phyloP scores from a whole-genome alignment of 441 rosid genomes.

The Sinapis alba region DNA sequence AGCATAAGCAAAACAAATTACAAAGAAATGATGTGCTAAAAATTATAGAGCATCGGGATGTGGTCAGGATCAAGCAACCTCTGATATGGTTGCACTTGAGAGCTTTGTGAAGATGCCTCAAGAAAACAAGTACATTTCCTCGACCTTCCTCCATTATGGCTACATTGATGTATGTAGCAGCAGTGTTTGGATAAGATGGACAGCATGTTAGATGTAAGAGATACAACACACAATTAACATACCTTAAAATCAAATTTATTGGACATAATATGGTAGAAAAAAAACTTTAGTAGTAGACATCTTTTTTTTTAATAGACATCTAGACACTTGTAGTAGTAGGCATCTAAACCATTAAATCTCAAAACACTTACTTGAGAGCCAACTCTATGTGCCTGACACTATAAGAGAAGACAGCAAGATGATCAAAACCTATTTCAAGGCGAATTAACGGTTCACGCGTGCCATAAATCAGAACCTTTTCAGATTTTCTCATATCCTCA shows the following conservation, averaged over 20 bases:
- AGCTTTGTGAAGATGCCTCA: constrained; percentile 77
- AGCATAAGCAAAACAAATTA: constrained; percentile 31
- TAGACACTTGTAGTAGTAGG: constrained; percentile 5
- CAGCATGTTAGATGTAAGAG: constrained; percentile 76
- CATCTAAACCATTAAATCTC: constrained; percentile 3
- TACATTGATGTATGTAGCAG: constrained; percentile 76
- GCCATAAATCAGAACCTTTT: no score
- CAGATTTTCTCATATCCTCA: no score
- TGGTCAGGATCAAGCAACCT: constrained; percentile 78
- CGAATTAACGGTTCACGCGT: no score
- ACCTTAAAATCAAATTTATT: constrained; percentile 51
- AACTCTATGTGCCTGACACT: constrained; percentile 75
- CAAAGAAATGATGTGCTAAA: constrained; percentile 5
- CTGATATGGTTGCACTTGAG: constrained; percentile 69
- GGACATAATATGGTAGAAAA: no score
- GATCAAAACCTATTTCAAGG: constrained; percentile 50
- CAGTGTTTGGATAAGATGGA: constrained; percentile 78
- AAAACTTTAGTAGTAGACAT: background rate
- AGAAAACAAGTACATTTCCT: constrained; percentile 76
- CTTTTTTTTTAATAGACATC: no score
- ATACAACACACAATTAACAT: constrained; percentile 74
- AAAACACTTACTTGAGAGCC: constrained; percentile 63
- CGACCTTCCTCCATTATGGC: constrained; percentile 89
- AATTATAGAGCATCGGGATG: constrained; percentile 32
- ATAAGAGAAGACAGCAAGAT: constrained; percentile 80